phyloP scores from a whole-genome alignment of 192 early-diverging fungal genomes.

The Helicostylum pulchrum region DNA sequence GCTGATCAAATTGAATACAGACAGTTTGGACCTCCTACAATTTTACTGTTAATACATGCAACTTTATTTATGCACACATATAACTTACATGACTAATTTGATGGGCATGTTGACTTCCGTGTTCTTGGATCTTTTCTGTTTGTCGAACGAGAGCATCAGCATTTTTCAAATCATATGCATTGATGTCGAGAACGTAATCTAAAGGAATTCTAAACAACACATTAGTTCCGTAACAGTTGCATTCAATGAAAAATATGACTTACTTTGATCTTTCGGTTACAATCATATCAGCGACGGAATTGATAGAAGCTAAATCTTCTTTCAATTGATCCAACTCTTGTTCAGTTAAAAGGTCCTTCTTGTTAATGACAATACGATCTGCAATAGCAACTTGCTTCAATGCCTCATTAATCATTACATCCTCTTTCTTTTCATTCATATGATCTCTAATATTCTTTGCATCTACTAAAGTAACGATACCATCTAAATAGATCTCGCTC shows the following conservation, averaged over 20 bases:
- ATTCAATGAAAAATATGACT: not conserved
- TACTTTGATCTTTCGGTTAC: slow-evolving; percentile 46
- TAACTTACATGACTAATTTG: slow-evolving; percentile 26
- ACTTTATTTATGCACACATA: not conserved
- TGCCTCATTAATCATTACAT: slow-evolving; percentile 58
- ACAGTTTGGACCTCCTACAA: slow-evolving; percentile 53
- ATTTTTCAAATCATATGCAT: slow-evolving; percentile 50
- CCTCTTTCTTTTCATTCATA: slow-evolving; percentile 46
- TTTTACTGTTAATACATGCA: not conserved
- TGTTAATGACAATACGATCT: slow-evolving; percentile 71
- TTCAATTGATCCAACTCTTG: slow-evolving; percentile 35
- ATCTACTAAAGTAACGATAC: slow-evolving; percentile 32
- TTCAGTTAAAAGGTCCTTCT: slow-evolving; percentile 56
- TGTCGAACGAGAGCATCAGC: slow-evolving; percentile 16
- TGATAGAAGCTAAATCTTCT: slow-evolving; percentile 41
- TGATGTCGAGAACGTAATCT: slow-evolving; percentile 58
- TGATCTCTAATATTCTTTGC: slow-evolving; percentile 44
- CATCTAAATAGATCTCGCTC: slow-evolving; percentile 83
- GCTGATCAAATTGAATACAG: slow-evolving; percentile 41
- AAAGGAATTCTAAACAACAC: slow-evolving; percentile 46
- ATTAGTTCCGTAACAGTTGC: not conserved
- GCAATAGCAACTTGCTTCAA: slow-evolving; percentile 70
- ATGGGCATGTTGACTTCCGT: slow-evolving; percentile 20
- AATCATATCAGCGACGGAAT: slow-evolving; percentile 47
- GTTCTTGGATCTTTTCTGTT: slow-evolving; percentile 25